phyloP scores from a whole-genome alignment of 345 rosid genomes.

The Salix udensis region DNA sequence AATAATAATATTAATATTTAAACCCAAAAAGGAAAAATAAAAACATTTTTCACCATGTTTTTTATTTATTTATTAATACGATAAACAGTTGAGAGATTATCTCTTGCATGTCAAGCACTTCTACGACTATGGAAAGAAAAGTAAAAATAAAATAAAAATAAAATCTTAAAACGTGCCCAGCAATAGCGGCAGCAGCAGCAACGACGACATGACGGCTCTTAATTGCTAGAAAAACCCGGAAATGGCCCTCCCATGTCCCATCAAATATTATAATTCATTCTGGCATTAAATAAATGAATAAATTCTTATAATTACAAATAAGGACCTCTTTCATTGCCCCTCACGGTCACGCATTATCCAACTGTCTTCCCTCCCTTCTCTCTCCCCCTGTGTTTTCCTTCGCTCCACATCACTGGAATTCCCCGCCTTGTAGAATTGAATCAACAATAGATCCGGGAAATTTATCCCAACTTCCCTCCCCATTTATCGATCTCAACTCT shows the following conservation, averaged over 20 bases:
- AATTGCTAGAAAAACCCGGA: too few species aligned
- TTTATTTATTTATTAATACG: too few species aligned
- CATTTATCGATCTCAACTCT: neutral
- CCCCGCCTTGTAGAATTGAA: neutral
- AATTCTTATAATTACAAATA: neutral
- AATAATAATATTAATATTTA: too few species aligned
- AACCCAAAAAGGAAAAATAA: too few species aligned
- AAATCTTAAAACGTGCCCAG: too few species aligned
- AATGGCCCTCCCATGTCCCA: neutral
- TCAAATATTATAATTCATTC: neutral
- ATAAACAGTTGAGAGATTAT: too few species aligned
- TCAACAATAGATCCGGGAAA: slow-evolving; percentile 6
- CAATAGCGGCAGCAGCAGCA: too few species aligned
- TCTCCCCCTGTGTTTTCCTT: neutral
- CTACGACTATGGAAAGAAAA: too few species aligned
- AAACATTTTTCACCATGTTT: too few species aligned
- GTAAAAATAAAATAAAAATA: too few species aligned
- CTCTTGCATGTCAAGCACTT: too few species aligned
- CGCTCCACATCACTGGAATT: neutral
- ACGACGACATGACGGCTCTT: too few species aligned
- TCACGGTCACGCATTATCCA: neutral
- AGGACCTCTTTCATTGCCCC: neutral
- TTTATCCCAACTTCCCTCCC: neutral
- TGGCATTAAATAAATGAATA: neutral
- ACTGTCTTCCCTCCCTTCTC: neutral